These are phyloP conservation scores for Myochromella boudieri DNA, from an alignment of 768 basidiomycete genomes.

Conservation along the genomic window DNA sequence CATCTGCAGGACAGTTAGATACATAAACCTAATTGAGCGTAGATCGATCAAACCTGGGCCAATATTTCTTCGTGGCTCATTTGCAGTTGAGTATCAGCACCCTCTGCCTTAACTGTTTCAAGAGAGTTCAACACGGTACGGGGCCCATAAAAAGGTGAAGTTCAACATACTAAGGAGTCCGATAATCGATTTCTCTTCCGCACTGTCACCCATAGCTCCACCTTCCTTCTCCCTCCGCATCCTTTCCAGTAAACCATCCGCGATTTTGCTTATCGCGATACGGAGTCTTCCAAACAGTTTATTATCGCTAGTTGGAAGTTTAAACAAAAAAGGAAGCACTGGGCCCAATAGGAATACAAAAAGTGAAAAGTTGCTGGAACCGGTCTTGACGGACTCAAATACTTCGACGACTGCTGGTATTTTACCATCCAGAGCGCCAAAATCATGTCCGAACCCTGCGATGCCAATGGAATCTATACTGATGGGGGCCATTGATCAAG, in stretches of 20 bases:
- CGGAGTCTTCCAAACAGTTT: constrained; percentile 29
- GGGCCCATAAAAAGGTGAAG: not conserved
- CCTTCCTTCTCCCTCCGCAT: constrained; percentile 32
- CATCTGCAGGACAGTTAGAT: constrained; percentile 13
- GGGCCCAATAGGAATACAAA: constrained; percentile 35
- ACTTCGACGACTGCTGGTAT: constrained; percentile 37
- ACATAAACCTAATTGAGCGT: not conserved
- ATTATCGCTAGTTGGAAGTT: constrained; percentile 36
- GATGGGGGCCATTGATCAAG: not conserved
- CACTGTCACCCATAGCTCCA: constrained; percentile 18
- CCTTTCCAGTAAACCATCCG: constrained; percentile 35
- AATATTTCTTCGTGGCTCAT: constrained; percentile 42
- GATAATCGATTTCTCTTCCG: constrained; percentile 34
- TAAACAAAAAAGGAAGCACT: constrained; percentile 32
- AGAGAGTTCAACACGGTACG: not conserved
- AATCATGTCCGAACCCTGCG: constrained; percentile 59
- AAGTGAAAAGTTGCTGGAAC: constrained; percentile 25
- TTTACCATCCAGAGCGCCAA: constrained; percentile 51
- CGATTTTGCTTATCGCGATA: constrained; percentile 36
- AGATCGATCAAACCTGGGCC: constrained; percentile 28
- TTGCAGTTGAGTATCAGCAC: constrained; percentile 22
- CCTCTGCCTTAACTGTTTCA: constrained; percentile 35
- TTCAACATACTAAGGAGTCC: constrained; percentile 13
- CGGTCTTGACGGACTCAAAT: constrained; percentile 34
- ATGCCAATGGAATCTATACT: constrained; percentile 60